These are phyloP conservation scores for Flaveria robusta DNA, from an alignment of 129 eudicot genomes.

Conservation along the genomic window DNA sequence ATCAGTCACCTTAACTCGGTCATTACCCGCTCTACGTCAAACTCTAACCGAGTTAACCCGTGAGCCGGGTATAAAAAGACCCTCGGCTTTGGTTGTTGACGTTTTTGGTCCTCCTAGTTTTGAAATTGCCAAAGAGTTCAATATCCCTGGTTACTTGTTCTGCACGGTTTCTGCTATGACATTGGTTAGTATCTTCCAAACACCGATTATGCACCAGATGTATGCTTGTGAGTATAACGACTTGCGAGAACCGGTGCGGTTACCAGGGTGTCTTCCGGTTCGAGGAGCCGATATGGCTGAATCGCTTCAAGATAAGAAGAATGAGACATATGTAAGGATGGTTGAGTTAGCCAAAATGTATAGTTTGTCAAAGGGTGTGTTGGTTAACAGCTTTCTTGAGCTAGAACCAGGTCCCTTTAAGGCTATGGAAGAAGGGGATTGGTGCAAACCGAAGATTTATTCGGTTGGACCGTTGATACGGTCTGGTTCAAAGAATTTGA, in stretches of 20 bases:
- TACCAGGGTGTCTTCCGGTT: conserved; percentile 49
- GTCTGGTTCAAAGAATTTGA: background rate
- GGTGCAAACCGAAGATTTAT: conserved; percentile 43
- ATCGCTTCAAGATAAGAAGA: conserved; percentile 45
- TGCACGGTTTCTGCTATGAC: conserved; percentile 39
- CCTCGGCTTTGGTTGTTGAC: conserved; percentile 44
- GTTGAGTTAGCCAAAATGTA: conserved; percentile 29
- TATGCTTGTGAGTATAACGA: conserved; percentile 42
- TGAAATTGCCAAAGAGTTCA: conserved; percentile 37
- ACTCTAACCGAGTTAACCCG: conserved; percentile 20
- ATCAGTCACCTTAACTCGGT: conserved; percentile 39
- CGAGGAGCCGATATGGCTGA: background rate
- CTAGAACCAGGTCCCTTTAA: conserved; percentile 47
- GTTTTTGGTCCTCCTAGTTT: conserved; percentile 42
- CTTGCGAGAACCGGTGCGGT: conserved; percentile 38
- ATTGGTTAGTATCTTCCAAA: conserved; percentile 27
- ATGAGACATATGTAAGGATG: conserved; percentile 17
- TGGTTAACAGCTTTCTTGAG: conserved; percentile 46
- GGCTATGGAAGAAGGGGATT: conserved; percentile 35
- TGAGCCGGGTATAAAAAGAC: background rate
- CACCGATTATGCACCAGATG: conserved; percentile 34
- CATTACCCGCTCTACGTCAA: conserved; percentile 37
- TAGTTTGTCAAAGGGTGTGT: conserved; percentile 38
- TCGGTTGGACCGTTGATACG: conserved; percentile 53
- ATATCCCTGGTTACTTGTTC: conserved; percentile 36